Base-by-base conservation (phyloP, 495 filamentous ascomycete species). In the Aspergillus haitiensis region DNA sequence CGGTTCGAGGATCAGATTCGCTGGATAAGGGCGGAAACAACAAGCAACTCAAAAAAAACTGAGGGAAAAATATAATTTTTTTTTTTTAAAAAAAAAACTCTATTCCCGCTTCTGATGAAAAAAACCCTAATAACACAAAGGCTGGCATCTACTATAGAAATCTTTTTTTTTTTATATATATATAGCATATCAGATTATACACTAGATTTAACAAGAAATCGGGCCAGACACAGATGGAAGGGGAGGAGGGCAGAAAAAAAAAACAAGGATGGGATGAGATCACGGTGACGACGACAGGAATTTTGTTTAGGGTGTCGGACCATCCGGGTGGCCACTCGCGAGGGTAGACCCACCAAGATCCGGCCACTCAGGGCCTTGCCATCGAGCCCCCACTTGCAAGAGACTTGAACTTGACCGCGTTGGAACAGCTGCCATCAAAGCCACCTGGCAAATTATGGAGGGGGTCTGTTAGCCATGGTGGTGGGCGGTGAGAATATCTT, bases 211-310 rank as follows among this genome's bases (percentile, higher is more conserved):
- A 47, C 59, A 46, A 61, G 54, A 50, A 50, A 60, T 48, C 42
- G 40, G 51, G 45, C 50, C 51, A 54, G 51, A 54, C 21, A 6
- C 48, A 42, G 21, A 31, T 44, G 48, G 31, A 52, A 13, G 8
- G 12, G 27, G 44, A 21, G 46, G 27, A 31, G 58, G 49, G 35
- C 9, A 42, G 16, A 62, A 44, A 37, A 27, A 62, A 44, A 37
- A 47, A 42, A 49, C n/a, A n/a, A n/a, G n/a, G n/a, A n/a, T n/a
- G n/a, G 54, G 59, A 71, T 73, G 70, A 73, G 62, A 65, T 69
- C 69, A 69, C 64, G 58, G 73, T 75, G 73, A 75, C 71, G 72
- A 73, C 68, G 67, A 67, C 71, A 74, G 62, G 68, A 72, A 72
- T 70, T 68, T 67, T 61, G 60, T 27, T 51, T 52, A 16, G 40